phyloP scores from a whole-genome alignment of 2,329 filamentous ascomycete genomes.

The Aspergillus fumigatiaffinis region DNA sequence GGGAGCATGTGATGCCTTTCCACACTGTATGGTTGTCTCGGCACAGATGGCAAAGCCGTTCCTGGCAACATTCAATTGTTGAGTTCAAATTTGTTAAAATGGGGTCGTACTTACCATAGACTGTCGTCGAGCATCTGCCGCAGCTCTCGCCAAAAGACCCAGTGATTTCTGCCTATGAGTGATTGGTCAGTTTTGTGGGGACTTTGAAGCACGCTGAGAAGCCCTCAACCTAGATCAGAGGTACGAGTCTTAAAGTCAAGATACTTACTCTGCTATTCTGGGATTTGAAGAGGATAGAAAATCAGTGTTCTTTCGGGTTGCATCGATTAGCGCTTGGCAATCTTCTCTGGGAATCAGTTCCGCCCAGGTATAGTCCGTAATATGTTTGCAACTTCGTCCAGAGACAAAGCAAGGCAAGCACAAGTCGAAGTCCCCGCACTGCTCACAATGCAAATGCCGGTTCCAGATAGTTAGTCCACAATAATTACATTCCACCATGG shows the following conservation, averaged over 20 bases:
- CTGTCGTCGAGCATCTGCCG: conserved; percentile 22
- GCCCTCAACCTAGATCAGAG: not conserved
- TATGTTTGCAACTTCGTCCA: conserved; percentile 34
- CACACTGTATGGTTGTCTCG: conserved; percentile 33
- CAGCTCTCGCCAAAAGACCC: conserved; percentile 21
- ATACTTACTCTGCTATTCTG: conserved; percentile 5
- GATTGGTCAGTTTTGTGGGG: not conserved
- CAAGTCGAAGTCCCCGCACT: conserved; percentile 35
- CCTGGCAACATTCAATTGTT: conserved; percentile 15
- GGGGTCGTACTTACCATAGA: conserved; percentile 13
- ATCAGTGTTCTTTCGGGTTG: not conserved
- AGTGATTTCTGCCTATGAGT: conserved; percentile 11
- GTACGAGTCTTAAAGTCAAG: not conserved
- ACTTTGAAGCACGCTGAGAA: not conserved
- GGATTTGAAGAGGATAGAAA: not conserved
- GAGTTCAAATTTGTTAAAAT: not conserved
- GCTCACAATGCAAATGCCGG: conserved; percentile 34
- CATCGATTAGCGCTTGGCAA: conserved; percentile 21
- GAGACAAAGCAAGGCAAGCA: conserved; percentile 34
- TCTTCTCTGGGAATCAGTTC: conserved; percentile 28
- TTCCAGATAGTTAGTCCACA: conserved; percentile 38
- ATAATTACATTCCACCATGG: conserved; percentile 35
- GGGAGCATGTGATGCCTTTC: conserved; percentile 31
- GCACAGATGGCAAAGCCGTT: conserved; percentile 34
- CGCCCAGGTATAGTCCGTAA: conserved; percentile 29